Evolutionary conservation across 768 basidiomycete species (phyloP).

Genomic region (Gyrodon lividus): DNA sequence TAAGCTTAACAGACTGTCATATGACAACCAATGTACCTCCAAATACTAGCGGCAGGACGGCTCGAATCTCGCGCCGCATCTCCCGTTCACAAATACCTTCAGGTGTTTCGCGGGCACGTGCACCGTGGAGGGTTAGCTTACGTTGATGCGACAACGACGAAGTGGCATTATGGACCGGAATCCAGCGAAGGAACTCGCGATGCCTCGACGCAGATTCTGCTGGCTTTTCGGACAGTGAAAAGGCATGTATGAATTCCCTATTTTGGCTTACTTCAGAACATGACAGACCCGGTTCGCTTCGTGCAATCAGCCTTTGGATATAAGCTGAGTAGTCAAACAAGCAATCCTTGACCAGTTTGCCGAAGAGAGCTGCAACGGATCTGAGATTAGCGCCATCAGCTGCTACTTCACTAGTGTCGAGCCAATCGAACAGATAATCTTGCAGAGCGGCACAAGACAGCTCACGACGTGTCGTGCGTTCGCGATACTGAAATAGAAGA

Average conservation of each 20-base stretch:
- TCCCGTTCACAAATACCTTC: conserved; percentile 70
- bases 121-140: conserved; percentile 66
- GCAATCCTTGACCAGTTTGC: conserved; percentile 65
- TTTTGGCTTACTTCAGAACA: conserved; percentile 45
- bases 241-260: not conserved
- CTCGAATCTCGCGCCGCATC: conserved; percentile 68
- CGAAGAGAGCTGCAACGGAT: conserved; percentile 66
- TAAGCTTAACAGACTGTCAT: conserved; percentile 2
- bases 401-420: conserved; percentile 65
- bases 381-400: conserved; percentile 54
- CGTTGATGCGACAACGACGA: conserved; percentile 66
- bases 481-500: conserved; percentile 62
- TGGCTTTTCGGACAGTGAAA: conserved; percentile 9
- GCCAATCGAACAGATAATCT: conserved; percentile 78
- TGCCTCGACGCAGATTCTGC: conserved; percentile 51
- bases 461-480: conserved; percentile 63
- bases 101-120: conserved; percentile 63
- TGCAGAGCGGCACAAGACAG: conserved; percentile 63
- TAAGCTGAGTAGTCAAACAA: conserved; percentile 75
- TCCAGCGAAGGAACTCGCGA: conserved; percentile 66
- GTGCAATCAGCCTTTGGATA: conserved; percentile 77
- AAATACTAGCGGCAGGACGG: conserved; percentile 65
- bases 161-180: conserved; percentile 62
- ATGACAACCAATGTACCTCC: conserved; percentile 41
- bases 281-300: conserved; percentile 65